These are phyloP conservation scores for Knufia fluminis DNA, from an alignment of 2,329 filamentous ascomycete genomes.

Conservation along the genomic window DNA sequence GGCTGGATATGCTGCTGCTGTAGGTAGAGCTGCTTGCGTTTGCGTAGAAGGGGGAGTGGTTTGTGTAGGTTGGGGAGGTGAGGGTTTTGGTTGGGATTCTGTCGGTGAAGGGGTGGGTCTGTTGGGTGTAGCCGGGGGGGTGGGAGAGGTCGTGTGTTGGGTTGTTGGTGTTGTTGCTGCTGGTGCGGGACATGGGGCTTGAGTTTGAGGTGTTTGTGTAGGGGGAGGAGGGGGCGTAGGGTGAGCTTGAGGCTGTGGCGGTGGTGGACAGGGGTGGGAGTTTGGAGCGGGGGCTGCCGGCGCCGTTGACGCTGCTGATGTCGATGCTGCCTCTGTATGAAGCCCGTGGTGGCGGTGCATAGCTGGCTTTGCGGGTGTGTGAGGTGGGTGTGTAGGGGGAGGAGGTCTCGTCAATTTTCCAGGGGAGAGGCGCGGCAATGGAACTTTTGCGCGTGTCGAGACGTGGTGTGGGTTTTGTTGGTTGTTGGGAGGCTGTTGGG, in stretches of 20 bases:
- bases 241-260: no score
- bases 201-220: constrained; percentile 3
- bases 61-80: constrained; percentile 5
- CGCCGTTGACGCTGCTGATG: constrained; percentile 15
- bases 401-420: constrained; percentile 4
- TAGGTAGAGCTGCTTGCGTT: not conserved
- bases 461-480: not conserved
- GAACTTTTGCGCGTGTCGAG: not conserved
- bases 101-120: constrained; percentile 13
- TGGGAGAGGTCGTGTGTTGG: constrained; percentile 20
- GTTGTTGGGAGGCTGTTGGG: not conserved
- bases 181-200: constrained; percentile 7
- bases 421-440: not conserved
- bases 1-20: constrained; percentile 4
- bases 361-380: constrained; percentile 2
- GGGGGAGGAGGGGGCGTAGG: not conserved
- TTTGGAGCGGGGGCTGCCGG: not conserved
- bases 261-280: constrained; percentile 1
- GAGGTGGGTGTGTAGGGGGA: constrained; percentile 11
- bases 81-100: no score
- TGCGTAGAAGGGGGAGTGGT: constrained; percentile 4
- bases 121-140: constrained; percentile 24
- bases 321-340: constrained; percentile 9
- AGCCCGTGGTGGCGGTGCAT: constrained; percentile 2
- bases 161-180: constrained; percentile 7